phyloP scores from a whole-genome alignment of 192 early-diverging fungal species.

The Rhizophagus sp. region DNA sequence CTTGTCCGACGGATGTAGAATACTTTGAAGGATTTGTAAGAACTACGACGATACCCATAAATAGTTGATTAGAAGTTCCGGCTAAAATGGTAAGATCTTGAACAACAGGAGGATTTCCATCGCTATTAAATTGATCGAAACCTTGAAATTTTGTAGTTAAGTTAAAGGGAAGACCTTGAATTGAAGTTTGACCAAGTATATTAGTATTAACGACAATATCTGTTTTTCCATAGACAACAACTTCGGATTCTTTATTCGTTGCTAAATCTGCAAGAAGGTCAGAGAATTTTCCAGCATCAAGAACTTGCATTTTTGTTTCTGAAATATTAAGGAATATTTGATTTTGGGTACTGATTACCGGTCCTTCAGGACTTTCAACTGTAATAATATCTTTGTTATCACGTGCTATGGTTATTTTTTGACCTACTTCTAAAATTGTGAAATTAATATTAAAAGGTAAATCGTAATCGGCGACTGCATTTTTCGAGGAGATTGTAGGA shows the following conservation, averaged over 20 bases:
- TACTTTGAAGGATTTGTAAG: neutral
- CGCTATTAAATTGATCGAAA: neutral
- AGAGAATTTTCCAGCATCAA: neutral
- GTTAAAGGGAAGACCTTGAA: neutral
- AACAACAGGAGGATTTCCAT: neutral
- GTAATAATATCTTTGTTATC: neutral
- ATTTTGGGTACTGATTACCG: neutral
- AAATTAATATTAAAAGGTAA: slow-evolving; percentile 51
- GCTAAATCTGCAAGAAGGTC: neutral
- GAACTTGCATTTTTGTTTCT: neutral
- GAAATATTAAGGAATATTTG: neutral
- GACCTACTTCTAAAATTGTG: neutral
- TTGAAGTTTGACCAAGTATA: neutral
- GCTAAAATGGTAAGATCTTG: neutral
- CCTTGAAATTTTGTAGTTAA: neutral
- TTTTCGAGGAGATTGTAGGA: slow-evolving; percentile 40
- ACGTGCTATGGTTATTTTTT: neutral
- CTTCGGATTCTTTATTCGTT: neutral
- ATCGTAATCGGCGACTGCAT: slow-evolving; percentile 40
- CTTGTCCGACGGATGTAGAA: neutral
- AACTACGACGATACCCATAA: neutral
- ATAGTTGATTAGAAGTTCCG: neutral
- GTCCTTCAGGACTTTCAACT: neutral
- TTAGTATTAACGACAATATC: neutral
- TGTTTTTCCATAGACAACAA: neutral